Conservation (phyloP, 331 rosid species). For the Stylosanthes scabra region DNA sequence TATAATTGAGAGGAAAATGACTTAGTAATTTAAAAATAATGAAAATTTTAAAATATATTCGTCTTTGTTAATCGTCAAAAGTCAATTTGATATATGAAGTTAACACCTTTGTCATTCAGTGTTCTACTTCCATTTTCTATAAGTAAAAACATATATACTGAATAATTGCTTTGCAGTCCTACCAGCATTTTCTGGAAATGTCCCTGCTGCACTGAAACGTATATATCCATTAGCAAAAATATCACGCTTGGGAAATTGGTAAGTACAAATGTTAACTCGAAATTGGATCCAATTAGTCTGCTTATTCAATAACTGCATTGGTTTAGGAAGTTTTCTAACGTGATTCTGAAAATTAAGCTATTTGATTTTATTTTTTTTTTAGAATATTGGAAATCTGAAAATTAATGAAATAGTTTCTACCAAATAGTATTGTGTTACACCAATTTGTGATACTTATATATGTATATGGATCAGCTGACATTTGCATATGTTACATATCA, state of each 20-base stretch:
- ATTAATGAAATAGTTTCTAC: neutral
- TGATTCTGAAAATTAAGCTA: conserved; percentile 4
- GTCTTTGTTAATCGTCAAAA: no score
- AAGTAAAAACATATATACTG: conserved; percentile 23
- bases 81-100: neutral
- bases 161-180: conserved; percentile 59
- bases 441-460: conserved; percentile 5
- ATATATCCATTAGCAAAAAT: conserved; percentile 82
- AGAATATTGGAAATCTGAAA: conserved; percentile 23
- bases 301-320: conserved; percentile 4
- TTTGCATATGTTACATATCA: neutral
- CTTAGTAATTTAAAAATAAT: no score
- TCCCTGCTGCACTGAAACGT: conserved; percentile 69
- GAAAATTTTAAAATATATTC: no score
- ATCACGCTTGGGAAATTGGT: conserved; percentile 85
- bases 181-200: conserved; percentile 87
- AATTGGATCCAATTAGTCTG: conserved; percentile 7
- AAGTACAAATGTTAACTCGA: conserved; percentile 32
- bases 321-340: conserved; percentile 7
- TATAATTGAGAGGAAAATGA: no score
- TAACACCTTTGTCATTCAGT: neutral
- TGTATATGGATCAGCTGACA: neutral
- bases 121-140: conserved; percentile 17
- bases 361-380: neutral
- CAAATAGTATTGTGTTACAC: neutral